phyloP scores from a whole-genome alignment of 1,284 basidiomycete species.

The Irpex sp. region DNA sequence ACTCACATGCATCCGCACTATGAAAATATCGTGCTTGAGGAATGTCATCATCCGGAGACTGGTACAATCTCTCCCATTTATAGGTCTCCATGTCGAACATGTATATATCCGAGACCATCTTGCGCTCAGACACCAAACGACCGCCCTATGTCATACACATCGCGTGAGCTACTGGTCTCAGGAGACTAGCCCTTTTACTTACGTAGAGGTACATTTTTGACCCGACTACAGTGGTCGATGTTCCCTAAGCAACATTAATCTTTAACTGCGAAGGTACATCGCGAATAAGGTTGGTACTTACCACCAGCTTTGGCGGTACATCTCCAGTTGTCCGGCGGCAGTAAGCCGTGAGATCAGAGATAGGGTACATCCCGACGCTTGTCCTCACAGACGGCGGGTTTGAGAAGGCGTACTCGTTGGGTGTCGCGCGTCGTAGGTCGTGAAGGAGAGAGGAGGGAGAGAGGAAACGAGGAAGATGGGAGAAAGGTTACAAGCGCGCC shows the following conservation, averaged over 20 bases:
- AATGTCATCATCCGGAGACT: conserved; percentile 61
- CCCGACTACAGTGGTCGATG: conserved; percentile 81
- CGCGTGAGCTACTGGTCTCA: not conserved
- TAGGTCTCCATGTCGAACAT: conserved; percentile 79
- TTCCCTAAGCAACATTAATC: conserved; percentile 47
- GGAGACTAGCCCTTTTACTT: conserved; percentile 26
- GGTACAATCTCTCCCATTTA: conserved; percentile 69
- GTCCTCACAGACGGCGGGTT: not conserved
- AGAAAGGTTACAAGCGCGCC: not conserved
- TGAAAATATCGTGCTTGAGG: conserved; percentile 88
- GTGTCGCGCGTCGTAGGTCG: not conserved
- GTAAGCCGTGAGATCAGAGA: conserved; percentile 86
- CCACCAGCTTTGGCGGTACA: conserved; percentile 86
- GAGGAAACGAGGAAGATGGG: not conserved
- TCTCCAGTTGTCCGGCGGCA: conserved; percentile 80
- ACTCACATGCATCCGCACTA: conserved; percentile 83
- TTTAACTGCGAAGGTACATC: not conserved
- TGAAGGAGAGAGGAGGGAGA: not conserved
- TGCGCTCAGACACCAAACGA: conserved; percentile 78
- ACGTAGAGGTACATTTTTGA: conserved; percentile 86
- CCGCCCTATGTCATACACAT: conserved; percentile 58
- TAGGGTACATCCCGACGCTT: conserved; percentile 57
- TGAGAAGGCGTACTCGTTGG: not conserved
- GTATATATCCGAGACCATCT: conserved; percentile 88
- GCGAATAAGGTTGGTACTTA: conserved; percentile 37